Evolutionary conservation across 2,329 filamentous ascomycete genomes (phyloP), one percentile per base, ranked within the genome.

Genomic region (Peltaster fructicola): DNA sequence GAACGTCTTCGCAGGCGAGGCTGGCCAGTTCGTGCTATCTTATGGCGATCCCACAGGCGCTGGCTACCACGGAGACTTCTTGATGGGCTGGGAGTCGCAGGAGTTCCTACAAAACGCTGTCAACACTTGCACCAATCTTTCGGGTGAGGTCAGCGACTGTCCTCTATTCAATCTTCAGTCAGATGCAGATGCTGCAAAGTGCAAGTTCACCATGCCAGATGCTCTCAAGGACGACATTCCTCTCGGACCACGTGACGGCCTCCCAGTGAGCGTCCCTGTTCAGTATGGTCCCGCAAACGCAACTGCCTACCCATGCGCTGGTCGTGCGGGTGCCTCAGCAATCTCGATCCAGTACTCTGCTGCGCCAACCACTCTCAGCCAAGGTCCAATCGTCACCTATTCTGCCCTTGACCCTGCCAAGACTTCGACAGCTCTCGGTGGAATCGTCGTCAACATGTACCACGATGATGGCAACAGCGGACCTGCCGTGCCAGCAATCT

Each of bases 41-140:
- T 82, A 82, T 39, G 79, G 80, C 32, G 82, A 93, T 41, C 61
- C 67, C 14, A 73, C 73, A 39, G 75, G 74, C 67, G 56, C 37
- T 37, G 74, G 77, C 17, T 80, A 80, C 47, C 57, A 88, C 44
- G 80, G 63, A 23, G 80, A 90, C 44, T 84, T 85, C 52, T 71
- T 82, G 40, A 72, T 64, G 44, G 80, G 77, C 14, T 90, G 80
- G 80, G 65, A 82, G 2, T 46, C 43, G 7, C 43, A 54, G 6
- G 54, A 58, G 3, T 70, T 80, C 50, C 62, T 88, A 17, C 69
- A 82, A 48, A 25, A 62, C 5, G 80, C 79, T n/a, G 59, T 84
- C 33, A 50, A 82, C 22, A 64, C 59, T 6, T 92, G 84, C 63
- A 85, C 73, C 25, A 76, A 70, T 50, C 44, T 42, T 1, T 71